Conservation (phyloP, 805 yeast species). For the Wickerhamomyces bovis region DNA sequence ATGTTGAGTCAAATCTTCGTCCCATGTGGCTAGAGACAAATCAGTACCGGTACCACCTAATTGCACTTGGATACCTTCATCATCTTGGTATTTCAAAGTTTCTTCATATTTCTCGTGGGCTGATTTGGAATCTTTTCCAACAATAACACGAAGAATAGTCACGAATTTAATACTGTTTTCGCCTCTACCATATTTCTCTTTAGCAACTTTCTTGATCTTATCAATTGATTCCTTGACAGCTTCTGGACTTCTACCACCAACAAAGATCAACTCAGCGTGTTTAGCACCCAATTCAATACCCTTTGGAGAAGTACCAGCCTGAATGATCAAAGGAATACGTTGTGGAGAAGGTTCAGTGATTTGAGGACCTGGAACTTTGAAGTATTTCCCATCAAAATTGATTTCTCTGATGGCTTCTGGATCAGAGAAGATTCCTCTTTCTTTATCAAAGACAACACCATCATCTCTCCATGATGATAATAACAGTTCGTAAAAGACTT, state of each 20-base stretch:
- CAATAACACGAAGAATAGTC: conserved; percentile 29
- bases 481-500: conserved; percentile 34
- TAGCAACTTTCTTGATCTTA: conserved; percentile 29
- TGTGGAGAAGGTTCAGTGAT: conserved; percentile 39
- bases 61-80: conserved; percentile 38
- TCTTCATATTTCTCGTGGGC: conserved; percentile 32
- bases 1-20: conserved; percentile 7
- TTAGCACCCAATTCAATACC: conserved; percentile 38
- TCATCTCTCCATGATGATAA: conserved; percentile 40
- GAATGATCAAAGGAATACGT: conserved; percentile 37
- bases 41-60: conserved; percentile 36
- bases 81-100: conserved; percentile 26
- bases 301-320: conserved; percentile 37
- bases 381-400: conserved; percentile 34
- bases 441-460: conserved; percentile 22
- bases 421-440: conserved; percentile 9
- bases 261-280: conserved; percentile 36
- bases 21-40: conserved; percentile 27
- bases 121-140: conserved; percentile 35
- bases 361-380: conserved; percentile 36
- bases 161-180: conserved; percentile 33
- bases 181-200: conserved; percentile 29
- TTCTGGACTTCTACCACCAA: conserved; percentile 30
- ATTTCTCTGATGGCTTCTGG: conserved; percentile 37
- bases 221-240: conserved; percentile 25